Base-by-base conservation (phyloP, 139 green algal genomes). In the Coelastrella sp. region DNA sequence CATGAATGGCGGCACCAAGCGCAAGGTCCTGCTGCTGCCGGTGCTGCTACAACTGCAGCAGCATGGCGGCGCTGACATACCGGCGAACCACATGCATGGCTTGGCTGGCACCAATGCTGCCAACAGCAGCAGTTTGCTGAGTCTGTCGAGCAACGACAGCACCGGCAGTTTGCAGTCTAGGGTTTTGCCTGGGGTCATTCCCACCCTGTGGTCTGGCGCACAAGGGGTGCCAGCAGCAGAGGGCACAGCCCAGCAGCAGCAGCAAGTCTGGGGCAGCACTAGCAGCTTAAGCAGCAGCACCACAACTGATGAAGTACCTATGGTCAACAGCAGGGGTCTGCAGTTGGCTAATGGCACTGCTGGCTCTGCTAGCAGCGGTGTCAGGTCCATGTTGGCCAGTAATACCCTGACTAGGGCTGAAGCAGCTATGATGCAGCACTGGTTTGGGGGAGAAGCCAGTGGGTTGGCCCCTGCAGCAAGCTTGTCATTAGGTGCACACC, bases 381-480 rank as follows among this genome's bases (percentile, higher is more conserved):
- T 47, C 32, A 47, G 86, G 22, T 13, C 22, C 7, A 20, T 57
- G 58, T 20, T 65, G 22, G 13, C 23, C 22, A 80, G 85, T 56
- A 91, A 47, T 78, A 91, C 87, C 4, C 32, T 91, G n/a, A 91
- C 78, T 5, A 80, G 87, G 47, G 87, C 87, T 22, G 77, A 91
- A 14, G 87, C 87, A 47, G 87, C 87, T 11, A 87, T 91, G 87
- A 17, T 85, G 78, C 20, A 91, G 65, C 23, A 81, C 20, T 91
- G 87, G 87, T 91, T 90, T 78, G 86, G 86, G 3, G 75, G 20
- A n/a, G n/a, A 7, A 14, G 22, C 13, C 7, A 14, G n/a, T 16
- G 17, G 74, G 74, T 47, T 47, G 32, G n/a, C 22, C 65, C 22
- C 79, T 8, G 20, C 65, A 75, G 0, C 47, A 60, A 5, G 64